These are phyloP conservation scores for Geotrichum siamense DNA, from an alignment of 1,139 yeast genomes.

Conservation along the genomic window DNA sequence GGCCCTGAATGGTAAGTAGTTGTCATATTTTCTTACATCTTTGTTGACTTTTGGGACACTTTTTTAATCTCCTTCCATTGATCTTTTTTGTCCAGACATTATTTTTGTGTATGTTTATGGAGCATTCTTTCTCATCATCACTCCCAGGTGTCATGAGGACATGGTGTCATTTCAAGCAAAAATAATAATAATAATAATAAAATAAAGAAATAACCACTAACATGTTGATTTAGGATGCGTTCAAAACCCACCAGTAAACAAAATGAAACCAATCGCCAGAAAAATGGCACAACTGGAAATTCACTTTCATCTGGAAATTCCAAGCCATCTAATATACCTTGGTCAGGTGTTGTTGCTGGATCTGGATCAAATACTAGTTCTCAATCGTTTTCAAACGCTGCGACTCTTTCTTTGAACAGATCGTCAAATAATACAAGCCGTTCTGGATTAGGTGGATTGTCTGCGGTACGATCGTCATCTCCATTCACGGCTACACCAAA, in stretches of 20 bases:
- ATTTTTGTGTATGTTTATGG: no score
- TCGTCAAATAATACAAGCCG: constrained; percentile 5
- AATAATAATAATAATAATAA: no score
- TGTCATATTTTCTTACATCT: no score
- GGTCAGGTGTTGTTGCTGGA: constrained; percentile 26
- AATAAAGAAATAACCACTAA: background rate
- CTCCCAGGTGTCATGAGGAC: no score
- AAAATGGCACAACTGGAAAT: constrained; percentile 3
- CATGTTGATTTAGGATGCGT: constrained; percentile 16
- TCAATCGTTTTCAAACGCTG: constrained; percentile 18
- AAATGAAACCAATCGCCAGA: constrained; percentile 9
- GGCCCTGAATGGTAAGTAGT: constrained; percentile 22
- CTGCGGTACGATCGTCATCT: background rate
- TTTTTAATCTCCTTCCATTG: no score
- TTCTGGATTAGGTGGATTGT: background rate
- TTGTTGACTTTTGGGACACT: no score
- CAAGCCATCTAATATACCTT: constrained; percentile 21
- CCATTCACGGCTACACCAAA: constrained; percentile 3
- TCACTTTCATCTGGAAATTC: constrained; percentile 11
- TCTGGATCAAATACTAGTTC: constrained; percentile 13
- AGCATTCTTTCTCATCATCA: no score
- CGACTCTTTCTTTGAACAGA: background rate
- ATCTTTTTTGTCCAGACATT: no score
- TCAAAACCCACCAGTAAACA: constrained; percentile 16
- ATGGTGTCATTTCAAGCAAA: no score